Conservation (phyloP, 257 asterid species). For the Solanum clarkiae region DNA sequence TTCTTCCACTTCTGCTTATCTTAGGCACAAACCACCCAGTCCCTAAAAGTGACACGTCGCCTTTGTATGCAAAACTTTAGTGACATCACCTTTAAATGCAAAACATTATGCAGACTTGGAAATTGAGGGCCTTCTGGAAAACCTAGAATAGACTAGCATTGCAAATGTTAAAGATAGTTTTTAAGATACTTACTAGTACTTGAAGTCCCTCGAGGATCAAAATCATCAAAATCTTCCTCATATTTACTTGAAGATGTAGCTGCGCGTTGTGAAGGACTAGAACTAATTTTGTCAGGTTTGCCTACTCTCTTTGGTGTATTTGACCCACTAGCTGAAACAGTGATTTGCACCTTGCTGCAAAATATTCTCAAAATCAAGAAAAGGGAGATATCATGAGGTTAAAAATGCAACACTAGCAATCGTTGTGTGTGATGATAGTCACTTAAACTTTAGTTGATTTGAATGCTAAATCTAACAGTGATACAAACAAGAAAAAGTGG, state of each 20-base stretch:
- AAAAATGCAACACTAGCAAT: background rate
- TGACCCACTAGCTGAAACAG: slow-evolving; percentile 25
- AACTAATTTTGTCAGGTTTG: slow-evolving; percentile 26
- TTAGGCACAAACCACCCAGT: background rate
- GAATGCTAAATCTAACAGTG: background rate
- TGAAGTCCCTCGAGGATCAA: slow-evolving; percentile 87
- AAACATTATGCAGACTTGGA: background rate
- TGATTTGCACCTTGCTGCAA: slow-evolving; percentile 46
- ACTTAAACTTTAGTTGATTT: background rate
- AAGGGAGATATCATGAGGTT: background rate
- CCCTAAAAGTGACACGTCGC: background rate
- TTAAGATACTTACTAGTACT: slow-evolving; percentile 56
- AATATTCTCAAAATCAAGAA: background rate
- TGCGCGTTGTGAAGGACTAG: slow-evolving; percentile 29
- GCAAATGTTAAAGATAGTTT: background rate
- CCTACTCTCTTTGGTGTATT: slow-evolving; percentile 19
- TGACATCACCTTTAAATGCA: background rate
- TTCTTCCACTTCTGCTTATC: background rate
- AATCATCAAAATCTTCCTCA: slow-evolving; percentile 82
- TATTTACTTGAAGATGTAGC: slow-evolving; percentile 27
- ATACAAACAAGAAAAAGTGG: background rate
- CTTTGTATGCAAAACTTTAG: background rate
- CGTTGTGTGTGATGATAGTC: background rate
- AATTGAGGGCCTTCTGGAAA: background rate
- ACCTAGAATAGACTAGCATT: background rate